Evolutionary conservation across 2,329 filamentous ascomycete species (phyloP).

Genomic region (Tolypocladium inflatum): DNA sequence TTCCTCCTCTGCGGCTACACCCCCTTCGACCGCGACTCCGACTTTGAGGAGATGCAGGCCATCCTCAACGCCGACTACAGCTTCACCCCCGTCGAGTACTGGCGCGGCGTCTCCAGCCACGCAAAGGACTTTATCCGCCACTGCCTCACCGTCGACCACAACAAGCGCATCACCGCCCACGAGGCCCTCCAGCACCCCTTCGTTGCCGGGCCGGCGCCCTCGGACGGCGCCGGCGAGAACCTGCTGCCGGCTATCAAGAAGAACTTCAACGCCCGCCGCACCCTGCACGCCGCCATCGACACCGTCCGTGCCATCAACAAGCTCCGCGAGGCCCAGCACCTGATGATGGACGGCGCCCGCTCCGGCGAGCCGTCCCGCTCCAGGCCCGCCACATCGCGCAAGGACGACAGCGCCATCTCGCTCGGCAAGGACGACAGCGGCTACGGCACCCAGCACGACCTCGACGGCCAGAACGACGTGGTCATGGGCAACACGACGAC

Average conservation of each 20-base stretch:
- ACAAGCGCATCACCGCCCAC: slow-evolving; percentile 82
- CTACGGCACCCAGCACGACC: slow-evolving; percentile 32
- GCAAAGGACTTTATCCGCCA: slow-evolving; percentile 88
- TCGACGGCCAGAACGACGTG: slow-evolving; percentile 33
- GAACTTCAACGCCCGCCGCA: slow-evolving; percentile 64
- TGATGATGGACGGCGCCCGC: slow-evolving; percentile 51
- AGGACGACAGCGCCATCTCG: slow-evolving; percentile 37
- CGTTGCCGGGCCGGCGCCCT: slow-evolving; percentile 42
- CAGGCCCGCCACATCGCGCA: slow-evolving; percentile 12
- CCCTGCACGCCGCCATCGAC: slow-evolving; percentile 61
- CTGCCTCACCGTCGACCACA: slow-evolving; percentile 85
- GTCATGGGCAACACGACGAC: slow-evolving; percentile 36
- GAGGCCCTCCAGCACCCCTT: slow-evolving; percentile 61
- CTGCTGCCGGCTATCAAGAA: slow-evolving; percentile 61
- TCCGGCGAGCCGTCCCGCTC: slow-evolving; percentile 40
- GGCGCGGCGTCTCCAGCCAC: slow-evolving; percentile 79
- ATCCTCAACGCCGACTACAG: slow-evolving; percentile 94
- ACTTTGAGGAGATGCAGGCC: slow-evolving; percentile 98
- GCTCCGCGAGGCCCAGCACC: slow-evolving; percentile 52
- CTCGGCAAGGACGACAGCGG: slow-evolving; percentile 36
- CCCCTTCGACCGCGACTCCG: slow-evolving; percentile 92
- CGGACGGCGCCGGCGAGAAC: slow-evolving; percentile 46
- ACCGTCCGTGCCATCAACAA: slow-evolving; percentile 65
- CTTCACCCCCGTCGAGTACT: slow-evolving; percentile 92
- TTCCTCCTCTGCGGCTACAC: slow-evolving; percentile 97